Evolutionary conservation across 1,139 yeast species (phyloP), one percentile per base, ranked within the genome.

Genomic region (Blastobotrys niveus): DNA sequence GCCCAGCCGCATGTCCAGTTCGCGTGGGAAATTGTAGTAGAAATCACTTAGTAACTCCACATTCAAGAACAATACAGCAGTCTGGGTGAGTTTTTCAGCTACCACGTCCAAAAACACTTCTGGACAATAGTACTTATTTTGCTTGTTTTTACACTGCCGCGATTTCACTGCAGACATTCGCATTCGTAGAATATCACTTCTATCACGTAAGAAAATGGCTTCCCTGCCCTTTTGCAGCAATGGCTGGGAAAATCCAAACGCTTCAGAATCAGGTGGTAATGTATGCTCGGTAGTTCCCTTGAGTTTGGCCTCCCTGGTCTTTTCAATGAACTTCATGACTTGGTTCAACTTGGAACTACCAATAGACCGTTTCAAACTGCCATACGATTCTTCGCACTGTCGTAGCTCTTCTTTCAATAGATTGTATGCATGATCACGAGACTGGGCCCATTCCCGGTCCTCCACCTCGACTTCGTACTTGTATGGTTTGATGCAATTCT

Each of bases 401-500:
- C 79, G 71, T 48, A 87, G 67, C 64, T 93, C 98, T 61, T 91
- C 96, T 56, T 80, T 82, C 48, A 93, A 64, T 48, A 93, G 65
- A 34, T 68, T 69, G 14, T 79, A 76, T 0, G 97, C 76, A 59
- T 84, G 94, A 25, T 85, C 94, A 52, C 86, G 78, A 33, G 96
- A 82, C 12, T 76, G 62, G 32, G 72, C 68, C 99, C 99, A 93
- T 62, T 93, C 98, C 36, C 96, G 74, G 58, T 88, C 95, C 59
- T 91, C 98, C 38, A 91, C 77, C 61, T 93, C 98, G 50, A 93
- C 89, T 61, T 93, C 98, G 63, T 91, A 91, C 65, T 93, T 93
- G 67, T 82, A 91, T 1, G 98, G 98, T 63, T 93, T 93, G 59
- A 93, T 89, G 67, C 97, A 89, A 64, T 91, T 93, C 60, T 93